phyloP scores from a whole-genome alignment of 805 yeast species.

The Metschnikowia anglica region DNA sequence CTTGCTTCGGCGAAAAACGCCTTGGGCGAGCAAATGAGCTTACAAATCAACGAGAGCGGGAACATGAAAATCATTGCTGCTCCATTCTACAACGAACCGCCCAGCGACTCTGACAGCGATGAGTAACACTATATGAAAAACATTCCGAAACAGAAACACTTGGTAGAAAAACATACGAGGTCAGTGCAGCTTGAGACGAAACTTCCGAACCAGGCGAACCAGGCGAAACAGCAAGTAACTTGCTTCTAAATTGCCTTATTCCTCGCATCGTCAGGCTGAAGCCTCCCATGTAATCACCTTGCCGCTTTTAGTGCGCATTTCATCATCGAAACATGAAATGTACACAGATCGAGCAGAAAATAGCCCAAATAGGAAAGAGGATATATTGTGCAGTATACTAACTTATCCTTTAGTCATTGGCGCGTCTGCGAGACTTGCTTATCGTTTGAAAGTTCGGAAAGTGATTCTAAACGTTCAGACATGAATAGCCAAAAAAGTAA shows the following conservation, averaged over 20 bases:
- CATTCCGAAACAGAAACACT: background rate
- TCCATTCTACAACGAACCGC: constrained; percentile 41
- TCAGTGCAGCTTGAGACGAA: background rate
- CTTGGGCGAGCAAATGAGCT: constrained; percentile 13
- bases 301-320: constrained; percentile 10
- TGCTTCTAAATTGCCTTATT: constrained; percentile 2
- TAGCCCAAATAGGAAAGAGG: constrained; percentile 12
- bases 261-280: constrained; percentile 1
- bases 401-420: background rate
- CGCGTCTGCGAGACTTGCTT: constrained; percentile 1
- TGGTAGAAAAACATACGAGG: background rate
- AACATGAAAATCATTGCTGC: constrained; percentile 34
- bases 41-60: constrained; percentile 14
- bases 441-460: background rate
- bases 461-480: background rate
- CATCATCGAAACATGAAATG: constrained; percentile 2
- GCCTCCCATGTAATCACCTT: constrained; percentile 2
- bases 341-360: constrained; percentile 10
- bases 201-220: constrained; percentile 2
- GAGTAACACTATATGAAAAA: constrained; percentile 1
- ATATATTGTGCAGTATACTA: constrained; percentile 2
- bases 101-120: constrained; percentile 32
- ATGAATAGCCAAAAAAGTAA: background rate
- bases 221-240: background rate
- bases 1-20: constrained; percentile 14